Base-by-base conservation (phyloP, 1,284 basidiomycete species). In the Coriolopsis trogii region DNA sequence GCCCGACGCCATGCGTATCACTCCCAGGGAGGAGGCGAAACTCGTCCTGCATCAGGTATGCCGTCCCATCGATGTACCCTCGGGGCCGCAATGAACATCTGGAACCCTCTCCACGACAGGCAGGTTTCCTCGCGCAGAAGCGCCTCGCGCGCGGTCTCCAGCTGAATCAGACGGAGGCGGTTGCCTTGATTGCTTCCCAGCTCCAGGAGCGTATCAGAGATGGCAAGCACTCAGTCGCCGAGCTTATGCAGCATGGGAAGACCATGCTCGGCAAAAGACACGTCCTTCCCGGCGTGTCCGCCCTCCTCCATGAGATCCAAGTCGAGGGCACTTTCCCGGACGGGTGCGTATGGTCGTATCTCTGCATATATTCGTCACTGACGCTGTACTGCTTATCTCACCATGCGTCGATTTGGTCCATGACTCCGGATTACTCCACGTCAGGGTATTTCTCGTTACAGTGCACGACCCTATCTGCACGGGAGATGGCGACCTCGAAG, bases 161-260 rank as follows among this genome's bases (percentile, higher is more conserved):
- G 34, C 81, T 99, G 44, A 99, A 98, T 73, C 75, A 85, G 57
- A 82, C 90, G 8, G 97, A 99, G 72, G 88, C 94, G 0, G 85
- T 88, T 12, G 95, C 93, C 1, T 82, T 99, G 25, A 94, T 99
- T 60, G 88, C 93, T 1, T 84, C 83, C 16, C 93, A 95, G 60
- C 81, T 99, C 3, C 96, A 98, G 54, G 97, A 98, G 70, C 84
- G 86, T 41, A 96, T 97, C 61, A 81, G 96, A n/a, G 95, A 98
- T 88, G 96, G 95, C 4, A 70, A 74, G n/a, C 81, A 94, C 64
- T 85, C 84, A 0, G 95, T 99, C 2, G 82, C 93, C 1, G 82
- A 97, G 59, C 75, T 99, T 18, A 98, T 98, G 95, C 85, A 93
- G 49, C 77, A 91, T 55, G 94, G 95, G 16, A 98, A 95, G 75